A percentile compares a stretch with the other conserved stretches of the same genome.
Evolutionary conservation across 306 rosid genomes (phyloP).

Genomic region (Astragalus glycyphyllos): DNA sequence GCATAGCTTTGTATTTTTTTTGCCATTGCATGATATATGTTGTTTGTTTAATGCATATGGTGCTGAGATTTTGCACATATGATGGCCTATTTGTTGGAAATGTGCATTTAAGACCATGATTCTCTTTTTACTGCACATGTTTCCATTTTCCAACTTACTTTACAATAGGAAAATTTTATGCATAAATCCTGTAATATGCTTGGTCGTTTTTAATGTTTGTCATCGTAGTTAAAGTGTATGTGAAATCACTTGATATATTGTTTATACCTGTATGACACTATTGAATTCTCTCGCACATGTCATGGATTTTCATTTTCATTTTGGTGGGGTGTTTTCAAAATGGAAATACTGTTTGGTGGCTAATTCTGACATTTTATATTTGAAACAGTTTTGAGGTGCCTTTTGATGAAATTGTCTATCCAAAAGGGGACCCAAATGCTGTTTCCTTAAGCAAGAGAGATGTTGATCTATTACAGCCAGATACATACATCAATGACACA

Average conservation of each 20-base stretch:
- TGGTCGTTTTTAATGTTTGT: neutral
- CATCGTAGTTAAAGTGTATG: constrained; percentile 3
- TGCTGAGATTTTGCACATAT: constrained; percentile 13
- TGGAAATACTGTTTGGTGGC: too few relatives aligned
- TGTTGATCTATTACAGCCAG: constrained; percentile 79
- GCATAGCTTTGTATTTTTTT: constrained; percentile 10
- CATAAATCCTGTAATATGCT: neutral
- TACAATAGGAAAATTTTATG: neutral
- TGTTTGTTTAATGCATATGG: constrained; percentile 2
- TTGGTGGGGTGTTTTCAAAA: too few relatives aligned
- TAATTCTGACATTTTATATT: constrained; percentile 1
- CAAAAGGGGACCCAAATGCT: constrained; percentile 81
- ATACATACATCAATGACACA: constrained; percentile 80
- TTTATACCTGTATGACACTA: neutral
- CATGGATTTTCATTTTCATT: too few relatives aligned
- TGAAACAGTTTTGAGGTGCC: constrained; percentile 65
- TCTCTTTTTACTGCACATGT: neutral
- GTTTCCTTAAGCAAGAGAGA: constrained; percentile 75
- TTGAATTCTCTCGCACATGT: neutral
- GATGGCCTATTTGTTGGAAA: constrained; percentile 6
- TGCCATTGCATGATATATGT: constrained; percentile 9
- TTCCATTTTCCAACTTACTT: neutral
- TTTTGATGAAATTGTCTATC: constrained; percentile 74
- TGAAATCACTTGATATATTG: neutral
- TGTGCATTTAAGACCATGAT: neutral